phyloP scores from a whole-genome alignment of 208 protist species.

The Leishmania braziliensis region DNA sequence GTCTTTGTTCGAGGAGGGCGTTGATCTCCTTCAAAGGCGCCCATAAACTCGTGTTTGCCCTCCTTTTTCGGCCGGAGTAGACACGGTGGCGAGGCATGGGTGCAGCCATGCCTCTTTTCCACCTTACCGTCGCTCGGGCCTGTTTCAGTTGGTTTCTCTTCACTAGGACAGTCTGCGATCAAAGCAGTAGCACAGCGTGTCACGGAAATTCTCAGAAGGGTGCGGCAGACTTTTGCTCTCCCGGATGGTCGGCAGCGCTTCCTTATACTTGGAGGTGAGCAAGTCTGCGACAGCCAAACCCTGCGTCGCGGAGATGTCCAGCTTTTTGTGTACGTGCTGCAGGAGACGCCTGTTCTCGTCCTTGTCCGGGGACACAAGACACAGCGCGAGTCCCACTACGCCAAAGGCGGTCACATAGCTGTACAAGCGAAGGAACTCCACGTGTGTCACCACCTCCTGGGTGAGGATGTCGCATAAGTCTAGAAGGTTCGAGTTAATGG shows the following conservation, averaged over 20 bases:
- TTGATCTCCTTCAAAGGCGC: neutral
- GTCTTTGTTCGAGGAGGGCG: neutral
- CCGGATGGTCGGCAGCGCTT: constrained; percentile 35
- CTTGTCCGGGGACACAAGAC: constrained; percentile 48
- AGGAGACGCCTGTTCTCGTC: constrained; percentile 57
- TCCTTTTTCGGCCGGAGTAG: neutral
- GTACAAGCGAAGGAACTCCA: constrained; percentile 78
- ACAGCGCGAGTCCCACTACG: constrained; percentile 64
- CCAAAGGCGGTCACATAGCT: constrained; percentile 70
- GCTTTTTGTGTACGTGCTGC: constrained; percentile 54
- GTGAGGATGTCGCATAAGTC: constrained; percentile 74
- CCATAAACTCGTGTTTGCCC: neutral
- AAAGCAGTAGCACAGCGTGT: constrained; percentile 58
- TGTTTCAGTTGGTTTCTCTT: neutral
- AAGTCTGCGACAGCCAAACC: constrained; percentile 65
- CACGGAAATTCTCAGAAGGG: constrained; percentile 49
- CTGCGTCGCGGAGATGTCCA: constrained; percentile 69
- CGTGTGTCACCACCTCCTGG: constrained; percentile 73
- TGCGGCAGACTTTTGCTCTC: constrained; percentile 26
- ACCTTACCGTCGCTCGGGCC: neutral
- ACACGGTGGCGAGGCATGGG: neutral
- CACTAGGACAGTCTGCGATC: constrained; percentile 36
- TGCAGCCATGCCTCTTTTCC: neutral
- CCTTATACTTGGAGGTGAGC: constrained; percentile 67
- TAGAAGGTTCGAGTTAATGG: constrained; percentile 71